A percentile compares a stretch with the other conserved stretches of the same genome.
Conservation (phyloP, 176 grass and related monocot genomes). For the Carex kokanica region DNA sequence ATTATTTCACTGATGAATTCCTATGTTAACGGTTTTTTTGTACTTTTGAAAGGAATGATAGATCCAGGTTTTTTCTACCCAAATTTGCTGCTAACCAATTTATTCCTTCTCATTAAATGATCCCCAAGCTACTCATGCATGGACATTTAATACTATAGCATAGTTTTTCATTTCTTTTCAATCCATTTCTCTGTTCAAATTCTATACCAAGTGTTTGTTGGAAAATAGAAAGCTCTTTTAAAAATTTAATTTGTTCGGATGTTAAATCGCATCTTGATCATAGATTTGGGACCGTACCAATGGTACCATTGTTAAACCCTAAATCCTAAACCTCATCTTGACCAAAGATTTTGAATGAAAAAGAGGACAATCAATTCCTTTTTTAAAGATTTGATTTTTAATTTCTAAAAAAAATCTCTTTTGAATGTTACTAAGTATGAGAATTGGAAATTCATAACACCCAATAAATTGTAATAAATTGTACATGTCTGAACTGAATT, state of each 20-base stretch:
- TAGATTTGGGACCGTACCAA: too few species aligned
- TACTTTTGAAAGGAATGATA: conserved; percentile 15
- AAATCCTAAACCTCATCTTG: too few species aligned
- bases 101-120: conserved; percentile 29
- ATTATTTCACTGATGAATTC: neutral
- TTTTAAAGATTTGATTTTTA: too few species aligned
- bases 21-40: conserved; percentile 16
- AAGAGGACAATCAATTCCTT: too few species aligned
- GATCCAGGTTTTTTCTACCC: conserved; percentile 13
- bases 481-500: neutral
- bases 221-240: neutral
- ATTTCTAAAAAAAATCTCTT: neutral
- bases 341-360: too few species aligned
- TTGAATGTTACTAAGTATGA: neutral
- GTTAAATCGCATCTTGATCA: too few species aligned
- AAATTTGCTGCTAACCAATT: neutral
- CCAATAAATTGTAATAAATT: neutral
- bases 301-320: too few species aligned
- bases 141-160: neutral
- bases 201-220: neutral
- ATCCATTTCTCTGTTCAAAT: neutral
- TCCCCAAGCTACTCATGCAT: neutral
- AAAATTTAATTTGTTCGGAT: too few species aligned
- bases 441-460: neutral
- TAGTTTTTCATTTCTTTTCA: neutral